Evolutionary conservation across 371 early-diverging fungal genomes (phyloP).

Genomic region (Circinella umbellata): DNA sequence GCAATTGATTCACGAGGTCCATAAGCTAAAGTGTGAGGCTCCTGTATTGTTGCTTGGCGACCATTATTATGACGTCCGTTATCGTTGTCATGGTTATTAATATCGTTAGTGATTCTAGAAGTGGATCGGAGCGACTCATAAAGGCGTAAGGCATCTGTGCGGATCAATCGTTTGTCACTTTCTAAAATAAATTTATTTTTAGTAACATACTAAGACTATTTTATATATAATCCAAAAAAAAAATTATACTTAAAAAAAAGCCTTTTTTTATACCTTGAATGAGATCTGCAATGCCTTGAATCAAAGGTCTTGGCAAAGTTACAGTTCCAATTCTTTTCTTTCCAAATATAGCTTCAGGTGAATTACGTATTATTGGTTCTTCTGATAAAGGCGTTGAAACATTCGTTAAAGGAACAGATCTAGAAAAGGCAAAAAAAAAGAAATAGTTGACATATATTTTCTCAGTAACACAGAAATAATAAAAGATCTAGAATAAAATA

Average conservation of each 20-base stretch:
- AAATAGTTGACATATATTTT: neutral
- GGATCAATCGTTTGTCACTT: constrained; percentile 63
- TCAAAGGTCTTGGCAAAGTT: constrained; percentile 59
- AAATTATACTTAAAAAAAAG: neutral
- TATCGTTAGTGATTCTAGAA: constrained; percentile 30
- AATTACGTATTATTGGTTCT: constrained; percentile 50
- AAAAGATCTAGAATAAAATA: neutral
- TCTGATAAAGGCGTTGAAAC: neutral
- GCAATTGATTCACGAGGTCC: constrained; percentile 76
- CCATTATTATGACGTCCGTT: neutral
- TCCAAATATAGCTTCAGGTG: constrained; percentile 75
- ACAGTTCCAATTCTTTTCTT: constrained; percentile 74
- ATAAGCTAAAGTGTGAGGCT: constrained; percentile 76
- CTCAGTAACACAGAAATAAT: neutral
- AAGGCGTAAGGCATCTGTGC: constrained; percentile 70
- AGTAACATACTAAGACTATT: constrained; percentile 4
- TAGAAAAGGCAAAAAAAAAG: neutral
- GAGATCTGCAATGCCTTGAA: constrained; percentile 50
- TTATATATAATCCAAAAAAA: neutral
- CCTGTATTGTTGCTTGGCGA: constrained; percentile 18
- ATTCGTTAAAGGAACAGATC: constrained; percentile 1
- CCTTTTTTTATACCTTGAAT: constrained; percentile 37
- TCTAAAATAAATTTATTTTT: constrained; percentile 10
- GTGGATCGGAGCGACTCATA: constrained; percentile 76
- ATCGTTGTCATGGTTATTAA: neutral